phyloP scores from a whole-genome alignment of 768 basidiomycete genomes.

The Antrodiella citrinella region DNA sequence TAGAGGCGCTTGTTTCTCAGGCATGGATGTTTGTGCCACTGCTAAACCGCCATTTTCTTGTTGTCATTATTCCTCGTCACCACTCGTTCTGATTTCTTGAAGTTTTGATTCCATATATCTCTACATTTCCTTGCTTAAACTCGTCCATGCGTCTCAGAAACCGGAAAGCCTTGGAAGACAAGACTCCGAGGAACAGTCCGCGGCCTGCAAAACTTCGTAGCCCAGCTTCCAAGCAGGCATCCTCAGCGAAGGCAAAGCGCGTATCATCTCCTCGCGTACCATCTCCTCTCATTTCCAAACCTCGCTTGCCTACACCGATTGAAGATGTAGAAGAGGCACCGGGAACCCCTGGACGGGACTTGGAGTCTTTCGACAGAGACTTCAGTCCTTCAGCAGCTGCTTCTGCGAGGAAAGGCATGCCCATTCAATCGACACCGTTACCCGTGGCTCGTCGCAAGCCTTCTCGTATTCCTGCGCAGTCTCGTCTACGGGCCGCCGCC shows the following conservation, averaged over 20 bases:
- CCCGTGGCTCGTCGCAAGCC: neutral
- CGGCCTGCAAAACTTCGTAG: constrained; percentile 10
- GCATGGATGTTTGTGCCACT: too few species aligned
- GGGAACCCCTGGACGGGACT: neutral
- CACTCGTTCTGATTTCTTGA: neutral
- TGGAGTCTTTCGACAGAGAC: neutral
- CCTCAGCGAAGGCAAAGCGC: constrained; percentile 5
- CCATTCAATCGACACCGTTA: neutral
- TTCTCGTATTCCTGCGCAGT: neutral
- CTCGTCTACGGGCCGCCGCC: neutral
- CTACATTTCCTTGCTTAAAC: neutral
- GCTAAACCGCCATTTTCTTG: too few species aligned
- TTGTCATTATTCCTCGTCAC: neutral
- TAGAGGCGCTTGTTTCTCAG: too few species aligned
- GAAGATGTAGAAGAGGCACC: neutral
- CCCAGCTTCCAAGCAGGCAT: constrained; percentile 10
- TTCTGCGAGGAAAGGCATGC: neutral
- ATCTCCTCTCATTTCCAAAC: neutral
- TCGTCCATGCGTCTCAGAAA: constrained; percentile 4
- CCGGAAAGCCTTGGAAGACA: constrained; percentile 15
- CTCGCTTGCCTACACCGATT: neutral
- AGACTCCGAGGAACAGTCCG: constrained; percentile 20
- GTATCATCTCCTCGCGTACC: neutral
- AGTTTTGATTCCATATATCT: too few species aligned
- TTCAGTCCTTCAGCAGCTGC: neutral